These are phyloP conservation scores for Russula sp. DNA, from an alignment of 768 basidiomycete species.

Conservation along the genomic window DNA sequence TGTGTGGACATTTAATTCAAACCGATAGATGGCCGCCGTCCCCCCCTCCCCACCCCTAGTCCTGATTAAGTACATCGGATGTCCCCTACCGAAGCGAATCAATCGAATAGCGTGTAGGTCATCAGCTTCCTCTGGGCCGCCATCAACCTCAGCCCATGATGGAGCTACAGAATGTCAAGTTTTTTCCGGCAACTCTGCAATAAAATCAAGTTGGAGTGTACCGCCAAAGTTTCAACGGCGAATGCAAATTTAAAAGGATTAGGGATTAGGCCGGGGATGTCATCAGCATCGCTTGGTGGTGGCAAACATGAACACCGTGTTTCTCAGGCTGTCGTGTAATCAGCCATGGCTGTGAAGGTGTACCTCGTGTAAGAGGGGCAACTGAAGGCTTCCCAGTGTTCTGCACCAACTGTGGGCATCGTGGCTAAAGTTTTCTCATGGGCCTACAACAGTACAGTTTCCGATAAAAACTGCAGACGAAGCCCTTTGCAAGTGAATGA, in stretches of 20 bases:
- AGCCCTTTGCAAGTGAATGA: background rate
- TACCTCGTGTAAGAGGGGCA: too few relatives aligned
- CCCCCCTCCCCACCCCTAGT: conserved; percentile 8
- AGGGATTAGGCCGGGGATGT: background rate
- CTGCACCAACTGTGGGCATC: conserved; percentile 1
- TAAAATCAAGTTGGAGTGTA: conserved; percentile 5
- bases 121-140: conserved; percentile 6
- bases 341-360: too few relatives aligned
- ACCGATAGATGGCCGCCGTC: conserved; percentile 15
- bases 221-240: background rate
- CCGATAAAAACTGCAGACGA: background rate
- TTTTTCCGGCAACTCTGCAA: conserved; percentile 21
- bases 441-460: background rate
- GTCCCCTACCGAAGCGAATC: conserved; percentile 5
- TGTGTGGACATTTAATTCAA: background rate
- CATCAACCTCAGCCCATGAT: too few relatives aligned
- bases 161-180: conserved; percentile 26
- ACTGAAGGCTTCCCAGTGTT: background rate
- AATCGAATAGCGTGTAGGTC: conserved; percentile 7
- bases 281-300: background rate
- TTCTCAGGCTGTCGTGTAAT: too few relatives aligned
- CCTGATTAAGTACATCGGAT: conserved; percentile 16
- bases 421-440: conserved; percentile 9
- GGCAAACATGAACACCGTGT: conserved; percentile 1
- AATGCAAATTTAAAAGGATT: conserved; percentile 9